A percentile compares a stretch with the other conserved stretches of the same genome.
These are phyloP conservation scores for Bidens hawaiensis DNA, from an alignment of 140 eudicot genomes.

Conservation along the genomic window DNA sequence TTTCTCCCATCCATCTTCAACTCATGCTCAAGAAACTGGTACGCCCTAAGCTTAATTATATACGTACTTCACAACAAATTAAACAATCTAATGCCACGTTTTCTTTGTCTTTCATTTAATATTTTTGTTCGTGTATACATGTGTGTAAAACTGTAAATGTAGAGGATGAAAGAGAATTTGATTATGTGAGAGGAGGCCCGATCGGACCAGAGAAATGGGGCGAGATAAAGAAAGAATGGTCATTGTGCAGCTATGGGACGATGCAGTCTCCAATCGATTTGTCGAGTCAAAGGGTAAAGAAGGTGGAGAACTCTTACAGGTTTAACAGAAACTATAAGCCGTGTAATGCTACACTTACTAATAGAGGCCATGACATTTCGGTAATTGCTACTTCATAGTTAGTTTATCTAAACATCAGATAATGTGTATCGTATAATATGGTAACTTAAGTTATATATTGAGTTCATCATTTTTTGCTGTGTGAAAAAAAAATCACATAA, in stretches of 20 bases:
- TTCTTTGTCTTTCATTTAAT: background rate
- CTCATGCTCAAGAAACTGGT: conserved; percentile 68
- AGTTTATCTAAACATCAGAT: no score
- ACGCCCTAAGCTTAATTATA: background rate
- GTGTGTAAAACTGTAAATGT: conserved; percentile 1
- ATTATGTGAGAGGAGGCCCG: conserved; percentile 33
- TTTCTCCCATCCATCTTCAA: conserved; percentile 22
- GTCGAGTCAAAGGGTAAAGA: conserved; percentile 40
- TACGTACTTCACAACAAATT: no score
- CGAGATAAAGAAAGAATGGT: conserved; percentile 53
- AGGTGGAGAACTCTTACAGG: conserved; percentile 21
- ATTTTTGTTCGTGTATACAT: background rate
- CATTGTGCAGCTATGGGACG: conserved; percentile 44
- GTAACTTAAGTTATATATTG: no score
- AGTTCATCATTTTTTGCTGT: no score
- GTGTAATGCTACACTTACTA: conserved; percentile 42
- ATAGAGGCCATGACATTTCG: conserved; percentile 75
- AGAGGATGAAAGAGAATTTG: conserved; percentile 70
- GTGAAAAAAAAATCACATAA: no score
- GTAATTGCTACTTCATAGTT: conserved; percentile 24
- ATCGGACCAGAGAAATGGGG: conserved; percentile 71
- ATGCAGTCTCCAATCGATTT: conserved; percentile 73
- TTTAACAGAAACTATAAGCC: conserved; percentile 34
- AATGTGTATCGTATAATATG: no score
- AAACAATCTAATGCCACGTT: no score